Evolutionary conservation across 805 yeast species (phyloP).

Genomic region (Zygosaccharomyces kombuchaensis): DNA sequence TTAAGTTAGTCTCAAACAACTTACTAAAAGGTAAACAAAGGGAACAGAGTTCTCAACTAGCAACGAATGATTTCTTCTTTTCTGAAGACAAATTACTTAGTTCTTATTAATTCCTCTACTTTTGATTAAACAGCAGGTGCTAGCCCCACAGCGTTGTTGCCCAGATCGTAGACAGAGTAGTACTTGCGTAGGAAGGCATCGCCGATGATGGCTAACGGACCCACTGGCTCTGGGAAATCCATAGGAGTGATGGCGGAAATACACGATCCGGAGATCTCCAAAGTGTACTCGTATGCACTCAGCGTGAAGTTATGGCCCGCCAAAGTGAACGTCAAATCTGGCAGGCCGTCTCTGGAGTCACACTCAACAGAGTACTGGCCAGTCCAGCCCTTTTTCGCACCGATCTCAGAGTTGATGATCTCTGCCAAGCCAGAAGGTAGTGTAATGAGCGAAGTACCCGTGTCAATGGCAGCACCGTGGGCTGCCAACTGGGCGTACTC

Average conservation of each 20-base stretch:
- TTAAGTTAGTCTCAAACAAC: background rate
- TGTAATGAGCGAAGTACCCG: conserved; percentile 95
- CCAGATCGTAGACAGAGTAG: conserved; percentile 91
- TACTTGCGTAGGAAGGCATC: conserved; percentile 95
- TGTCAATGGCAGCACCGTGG: conserved; percentile 97
- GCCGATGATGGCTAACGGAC: conserved; percentile 94
- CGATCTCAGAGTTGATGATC: conserved; percentile 89
- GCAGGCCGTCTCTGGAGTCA: conserved; percentile 74
- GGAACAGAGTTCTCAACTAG: background rate
- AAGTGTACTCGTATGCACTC: conserved; percentile 83
- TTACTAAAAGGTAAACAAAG: conserved; percentile 2
- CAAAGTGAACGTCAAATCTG: conserved; percentile 87
- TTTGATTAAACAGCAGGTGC: conserved; percentile 59
- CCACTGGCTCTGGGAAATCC: conserved; percentile 97
- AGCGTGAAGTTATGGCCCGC: conserved; percentile 90
- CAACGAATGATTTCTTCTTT: background rate
- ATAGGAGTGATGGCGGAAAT: conserved; percentile 94
- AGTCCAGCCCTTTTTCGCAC: conserved; percentile 95
- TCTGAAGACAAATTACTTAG: background rate
- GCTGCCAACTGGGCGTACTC: conserved; percentile 77
- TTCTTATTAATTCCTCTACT: background rate
- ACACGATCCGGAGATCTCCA: conserved; percentile 93
- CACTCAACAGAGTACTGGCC: conserved; percentile 96
- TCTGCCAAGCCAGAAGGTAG: conserved; percentile 95
- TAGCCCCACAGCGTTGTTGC: conserved; percentile 89